These are phyloP conservation scores for Eucalyptus marginata DNA, from an alignment of 345 rosid genomes.

Conservation along the genomic window DNA sequence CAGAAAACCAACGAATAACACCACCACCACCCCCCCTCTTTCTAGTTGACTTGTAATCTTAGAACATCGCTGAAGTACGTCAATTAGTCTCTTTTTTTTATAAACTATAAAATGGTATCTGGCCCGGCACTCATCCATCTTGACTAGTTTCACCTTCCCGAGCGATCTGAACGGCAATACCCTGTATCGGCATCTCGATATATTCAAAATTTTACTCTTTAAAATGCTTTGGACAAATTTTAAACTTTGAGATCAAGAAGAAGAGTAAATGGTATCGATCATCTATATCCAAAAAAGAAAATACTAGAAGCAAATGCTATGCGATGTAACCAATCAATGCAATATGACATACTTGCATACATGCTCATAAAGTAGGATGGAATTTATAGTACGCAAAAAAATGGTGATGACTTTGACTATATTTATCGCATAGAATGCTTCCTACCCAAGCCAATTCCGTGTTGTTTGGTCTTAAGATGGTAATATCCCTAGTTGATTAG, in stretches of 20 bases:
- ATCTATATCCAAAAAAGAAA: background rate
- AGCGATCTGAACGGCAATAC: background rate
- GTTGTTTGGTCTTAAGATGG: background rate
- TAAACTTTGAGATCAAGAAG: rapidly evolving
- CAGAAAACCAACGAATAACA: slow-evolving; percentile 2
- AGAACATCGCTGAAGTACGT: background rate
- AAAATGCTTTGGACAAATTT: rapidly evolving
- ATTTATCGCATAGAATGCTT: background rate
- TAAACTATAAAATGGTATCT: background rate
- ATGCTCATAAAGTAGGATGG: background rate
- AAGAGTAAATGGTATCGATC: background rate
- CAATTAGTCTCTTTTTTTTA: background rate
- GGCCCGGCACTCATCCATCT: background rate
- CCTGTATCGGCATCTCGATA: rapidly evolving
- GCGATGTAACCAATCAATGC: background rate
- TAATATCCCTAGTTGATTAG: background rate
- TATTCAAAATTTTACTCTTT: background rate
- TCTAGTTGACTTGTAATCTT: background rate
- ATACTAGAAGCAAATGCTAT: background rate
- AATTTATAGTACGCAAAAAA: background rate
- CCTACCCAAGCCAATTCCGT: background rate
- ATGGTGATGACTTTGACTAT: background rate
- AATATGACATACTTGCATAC: background rate
- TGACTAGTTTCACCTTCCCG: background rate
- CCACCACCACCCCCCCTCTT: slow-evolving; percentile 1